Percentiles rank a stretch among this genome's conserved stretches.
Evolutionary conservation across 106 monocot species (phyloP).

Genomic region (Xerophyta viscosa): DNA sequence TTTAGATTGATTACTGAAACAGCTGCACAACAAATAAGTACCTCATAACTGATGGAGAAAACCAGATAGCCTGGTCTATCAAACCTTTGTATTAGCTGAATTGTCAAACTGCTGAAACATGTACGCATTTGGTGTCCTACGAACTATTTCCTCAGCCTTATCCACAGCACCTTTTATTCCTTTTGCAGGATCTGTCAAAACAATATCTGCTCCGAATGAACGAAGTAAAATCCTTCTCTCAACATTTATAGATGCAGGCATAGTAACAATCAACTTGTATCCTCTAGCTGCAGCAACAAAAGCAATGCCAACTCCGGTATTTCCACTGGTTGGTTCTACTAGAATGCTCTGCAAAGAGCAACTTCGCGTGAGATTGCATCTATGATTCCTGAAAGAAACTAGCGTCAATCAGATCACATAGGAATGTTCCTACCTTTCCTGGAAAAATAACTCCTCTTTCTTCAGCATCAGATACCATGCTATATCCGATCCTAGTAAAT

Average conservation of each 20-base stretch:
- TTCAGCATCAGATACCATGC: conserved; percentile 95
- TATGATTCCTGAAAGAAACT: neutral
- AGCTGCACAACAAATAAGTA: neutral
- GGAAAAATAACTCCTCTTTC: conserved; percentile 73
- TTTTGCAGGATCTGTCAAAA: conserved; percentile 75
- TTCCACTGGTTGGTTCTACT: conserved; percentile 89
- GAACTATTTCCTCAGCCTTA: conserved; percentile 75
- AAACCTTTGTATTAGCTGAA: conserved; percentile 73
- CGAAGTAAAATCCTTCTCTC: conserved; percentile 77
- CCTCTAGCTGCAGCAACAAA: conserved; percentile 89
- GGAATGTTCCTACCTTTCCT: conserved; percentile 34
- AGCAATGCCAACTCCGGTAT: conserved; percentile 82
- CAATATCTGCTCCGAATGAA: conserved; percentile 82
- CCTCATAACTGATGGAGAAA: neutral
- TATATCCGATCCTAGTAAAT: conserved; percentile 67
- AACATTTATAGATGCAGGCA: conserved; percentile 83
- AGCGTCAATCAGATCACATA: neutral
- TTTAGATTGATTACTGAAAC: no score
- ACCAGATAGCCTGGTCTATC: neutral
- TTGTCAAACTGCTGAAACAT: conserved; percentile 98
- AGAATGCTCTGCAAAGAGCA: conserved; percentile 47
- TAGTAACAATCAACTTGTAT: conserved; percentile 76
- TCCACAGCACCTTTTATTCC: conserved; percentile 83
- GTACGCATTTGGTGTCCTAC: conserved; percentile 60
- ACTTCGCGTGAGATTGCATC: neutral